Evolutionary conservation across 2,329 filamentous ascomycete genomes (phyloP), one percentile per base, ranked within the genome.

Genomic region (Ascochyta fabae): DNA sequence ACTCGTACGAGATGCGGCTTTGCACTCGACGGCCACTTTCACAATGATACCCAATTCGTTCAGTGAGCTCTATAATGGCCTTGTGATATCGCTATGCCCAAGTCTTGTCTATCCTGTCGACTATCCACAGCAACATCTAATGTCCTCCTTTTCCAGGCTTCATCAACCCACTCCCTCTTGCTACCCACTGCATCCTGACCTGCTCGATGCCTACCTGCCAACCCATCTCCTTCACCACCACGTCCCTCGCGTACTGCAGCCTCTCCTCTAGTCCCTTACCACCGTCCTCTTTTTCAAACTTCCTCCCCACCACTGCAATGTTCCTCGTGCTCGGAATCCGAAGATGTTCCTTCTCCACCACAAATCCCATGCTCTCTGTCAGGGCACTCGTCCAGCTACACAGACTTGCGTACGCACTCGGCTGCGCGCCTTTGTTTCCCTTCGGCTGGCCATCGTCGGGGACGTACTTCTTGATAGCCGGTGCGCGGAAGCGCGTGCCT

Each of bases 321-420:
- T 98, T 98, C 59, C 95, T 82, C 35, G 94, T 97, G 73, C 91
- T 96, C 0, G 95, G 95, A 59, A 99, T 98, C 41, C 94, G 83
- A 66, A 99, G 76, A 80, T 95, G 87, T 67, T 96, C 94, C 60
- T 84, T 90, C 75, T 98, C 92, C 0, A 91, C 83, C 5, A 81
- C 77, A 81, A 88, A 96, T 2, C 90, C 90, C 60, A 92, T 86
- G 53, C 90, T 87, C 29, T 80, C 78, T 0, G 90, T 88, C 38
- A 99, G 83, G 26, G 80, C 79, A 19, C 85, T 80, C 0, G 92
- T 86, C 84, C 94, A 97, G 44, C 85, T 85, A 19, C 94, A 92
- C 15, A 99, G 83, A 2, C 89, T 90, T 0, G 91, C 88, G 74
- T 96, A 97, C 24, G 90, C 88, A 4, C 92, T 96, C 10, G 82